These are phyloP conservation scores for Solanum corneliomulleri DNA, from an alignment of 257 asterid genomes.

Conservation along the genomic window DNA sequence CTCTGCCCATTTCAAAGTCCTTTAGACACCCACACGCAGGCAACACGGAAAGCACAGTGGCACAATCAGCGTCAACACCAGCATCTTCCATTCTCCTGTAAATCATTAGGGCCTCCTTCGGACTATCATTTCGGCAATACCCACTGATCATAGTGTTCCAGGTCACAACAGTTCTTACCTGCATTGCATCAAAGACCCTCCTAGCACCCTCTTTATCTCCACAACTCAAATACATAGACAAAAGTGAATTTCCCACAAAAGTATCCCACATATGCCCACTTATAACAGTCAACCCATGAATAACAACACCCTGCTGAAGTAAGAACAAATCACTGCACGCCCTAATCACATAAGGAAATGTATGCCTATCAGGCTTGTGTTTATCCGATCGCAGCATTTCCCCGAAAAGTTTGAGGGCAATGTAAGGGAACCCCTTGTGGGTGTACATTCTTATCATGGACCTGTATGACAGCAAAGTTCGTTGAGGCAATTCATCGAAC, in stretches of 20 bases:
- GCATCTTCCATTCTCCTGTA: constrained; percentile 43
- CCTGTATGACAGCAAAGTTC: constrained; percentile 45
- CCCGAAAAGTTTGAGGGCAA: constrained; percentile 45
- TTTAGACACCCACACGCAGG: constrained; percentile 70
- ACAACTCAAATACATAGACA: constrained; percentile 81
- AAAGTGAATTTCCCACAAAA: constrained; percentile 71
- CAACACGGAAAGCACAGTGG: constrained; percentile 65
- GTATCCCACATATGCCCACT: constrained; percentile 32
- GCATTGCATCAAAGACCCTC: constrained; percentile 48
- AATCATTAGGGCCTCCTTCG: constrained; percentile 43
- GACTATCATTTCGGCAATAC: constrained; percentile 31
- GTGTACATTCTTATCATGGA: constrained; percentile 54
- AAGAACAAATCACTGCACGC: constrained; percentile 54
- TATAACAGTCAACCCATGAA: constrained; percentile 58
- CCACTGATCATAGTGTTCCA: constrained; percentile 99
- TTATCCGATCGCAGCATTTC: constrained; percentile 51
- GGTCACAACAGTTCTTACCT: constrained; percentile 41
- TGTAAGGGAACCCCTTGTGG: constrained; percentile 41
- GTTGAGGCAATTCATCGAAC: constrained; percentile 60
- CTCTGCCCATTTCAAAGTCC: constrained; percentile 45
- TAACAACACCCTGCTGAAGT: constrained; percentile 46
- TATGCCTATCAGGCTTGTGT: constrained; percentile 38
- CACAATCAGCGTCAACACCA: constrained; percentile 53
- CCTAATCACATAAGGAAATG: constrained; percentile 58
- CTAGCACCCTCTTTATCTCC: constrained; percentile 53